phyloP scores from a whole-genome alignment of 1,139 yeast species.

The Taphrina communis region DNA sequence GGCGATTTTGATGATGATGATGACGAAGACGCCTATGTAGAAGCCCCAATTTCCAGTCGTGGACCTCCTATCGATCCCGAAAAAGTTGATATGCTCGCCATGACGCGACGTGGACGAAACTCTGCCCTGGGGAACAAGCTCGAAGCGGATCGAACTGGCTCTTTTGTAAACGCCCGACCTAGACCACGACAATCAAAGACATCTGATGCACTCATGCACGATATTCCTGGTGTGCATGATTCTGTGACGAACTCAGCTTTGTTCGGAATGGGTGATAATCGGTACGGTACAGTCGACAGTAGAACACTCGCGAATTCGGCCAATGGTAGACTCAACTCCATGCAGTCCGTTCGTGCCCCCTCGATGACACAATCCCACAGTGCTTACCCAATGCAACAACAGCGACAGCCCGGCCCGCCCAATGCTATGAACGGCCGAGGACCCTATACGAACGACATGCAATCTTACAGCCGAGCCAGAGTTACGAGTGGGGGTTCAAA shows the following conservation, averaged over 20 bases:
- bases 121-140: slow-evolving; percentile 6
- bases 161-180: slow-evolving; percentile 27
- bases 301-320: slow-evolving; percentile 25
- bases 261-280: slow-evolving; percentile 38
- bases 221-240: slow-evolving; percentile 30
- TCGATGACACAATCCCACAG: slow-evolving; percentile 4
- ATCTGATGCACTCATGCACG: slow-evolving; percentile 23
- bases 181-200: slow-evolving; percentile 3
- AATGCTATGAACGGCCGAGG: slow-evolving; percentile 37
- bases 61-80: slow-evolving; percentile 41
- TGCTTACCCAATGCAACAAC: slow-evolving; percentile 11
- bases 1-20: slow-evolving; percentile 38
- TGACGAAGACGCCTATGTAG: slow-evolving; percentile 30
- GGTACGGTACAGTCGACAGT: slow-evolving; percentile 37
- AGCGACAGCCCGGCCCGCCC: slow-evolving; percentile 29
- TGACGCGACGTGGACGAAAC: slow-evolving; percentile 33
- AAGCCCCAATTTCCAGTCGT: slow-evolving; percentile 1
- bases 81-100: slow-evolving; percentile 42
- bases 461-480: slow-evolving; percentile 1
- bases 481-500: slow-evolving; percentile 6
- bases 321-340: slow-evolving; percentile 25
- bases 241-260: slow-evolving; percentile 26
- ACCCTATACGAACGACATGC: slow-evolving; percentile 15
- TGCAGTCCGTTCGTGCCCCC: slow-evolving; percentile 28
- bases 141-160: slow-evolving; percentile 4